Evolutionary conservation across 371 early-diverging fungal species (phyloP).

Genomic region (Dinochytrium kinnereticum): DNA sequence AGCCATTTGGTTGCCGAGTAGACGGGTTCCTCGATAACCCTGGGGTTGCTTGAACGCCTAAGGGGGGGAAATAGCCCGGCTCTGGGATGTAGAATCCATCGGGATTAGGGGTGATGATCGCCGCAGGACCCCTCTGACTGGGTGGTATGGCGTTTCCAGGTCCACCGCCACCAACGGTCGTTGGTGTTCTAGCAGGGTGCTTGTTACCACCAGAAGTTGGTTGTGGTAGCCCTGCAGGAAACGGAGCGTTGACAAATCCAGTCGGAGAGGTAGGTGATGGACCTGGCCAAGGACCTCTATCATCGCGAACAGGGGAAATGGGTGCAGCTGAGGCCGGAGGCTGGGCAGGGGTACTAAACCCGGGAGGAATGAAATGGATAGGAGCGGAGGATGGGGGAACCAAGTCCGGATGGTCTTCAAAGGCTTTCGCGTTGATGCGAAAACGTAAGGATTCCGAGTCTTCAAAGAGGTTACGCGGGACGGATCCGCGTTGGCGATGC

Average conservation of each 20-base stretch:
- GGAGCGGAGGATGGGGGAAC: neutral
- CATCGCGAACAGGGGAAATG: neutral
- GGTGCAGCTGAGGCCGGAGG: neutral
- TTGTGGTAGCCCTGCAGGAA: neutral
- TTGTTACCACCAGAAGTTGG: neutral
- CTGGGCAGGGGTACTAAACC: neutral
- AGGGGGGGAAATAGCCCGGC: neutral
- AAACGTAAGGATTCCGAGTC: neutral
- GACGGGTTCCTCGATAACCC: neutral
- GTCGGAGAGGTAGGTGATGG: neutral
- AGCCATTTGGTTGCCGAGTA: neutral
- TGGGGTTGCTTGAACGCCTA: too few relatives aligned
- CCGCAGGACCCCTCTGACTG: neutral
- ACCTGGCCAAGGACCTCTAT: neutral
- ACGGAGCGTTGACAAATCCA: neutral
- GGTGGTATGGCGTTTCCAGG: neutral
- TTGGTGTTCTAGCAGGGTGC: neutral
- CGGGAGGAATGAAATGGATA: constrained; percentile 7
- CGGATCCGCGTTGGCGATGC: constrained; percentile 74
- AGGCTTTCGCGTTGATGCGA: constrained; percentile 5
- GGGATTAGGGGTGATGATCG: constrained; percentile 4
- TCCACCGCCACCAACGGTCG: neutral
- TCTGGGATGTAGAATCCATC: constrained; percentile 15
- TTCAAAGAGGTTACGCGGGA: constrained; percentile 53
- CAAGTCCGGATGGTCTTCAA: constrained; percentile 10